Percentiles rank a stretch among this genome's conserved stretches.
Evolutionary conservation across 495 filamentous ascomycete genomes (phyloP).

Genomic region (Penicillium taxi): DNA sequence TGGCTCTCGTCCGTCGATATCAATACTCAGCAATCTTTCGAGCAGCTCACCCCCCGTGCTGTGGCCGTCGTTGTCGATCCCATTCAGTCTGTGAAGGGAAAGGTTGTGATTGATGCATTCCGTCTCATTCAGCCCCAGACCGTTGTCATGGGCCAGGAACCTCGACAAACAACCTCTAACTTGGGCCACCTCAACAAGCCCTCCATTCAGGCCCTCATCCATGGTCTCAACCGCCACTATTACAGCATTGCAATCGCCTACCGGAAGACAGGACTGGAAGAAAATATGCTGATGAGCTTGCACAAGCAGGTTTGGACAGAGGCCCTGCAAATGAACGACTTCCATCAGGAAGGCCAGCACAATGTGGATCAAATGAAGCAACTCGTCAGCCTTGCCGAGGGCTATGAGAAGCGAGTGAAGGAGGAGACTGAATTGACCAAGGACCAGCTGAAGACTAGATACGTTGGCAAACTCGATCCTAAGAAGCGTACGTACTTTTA

Average conservation of each 20-base stretch:
- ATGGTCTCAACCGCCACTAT: slow-evolving; percentile 96
- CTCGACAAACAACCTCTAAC: slow-evolving; percentile 96
- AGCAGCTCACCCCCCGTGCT: slow-evolving; percentile 90
- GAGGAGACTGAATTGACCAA: slow-evolving; percentile 95
- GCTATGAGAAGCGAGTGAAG: slow-evolving; percentile 97
- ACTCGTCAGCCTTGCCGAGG: slow-evolving; percentile 82
- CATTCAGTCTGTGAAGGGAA: slow-evolving; percentile 98
- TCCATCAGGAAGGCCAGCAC: slow-evolving; percentile 69
- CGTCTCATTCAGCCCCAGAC: slow-evolving; percentile 97
- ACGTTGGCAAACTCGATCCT: slow-evolving; percentile 96
- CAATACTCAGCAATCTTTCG: slow-evolving; percentile 98
- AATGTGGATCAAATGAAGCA: slow-evolving; percentile 82
- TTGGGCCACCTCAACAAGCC: slow-evolving; percentile 97
- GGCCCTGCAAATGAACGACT: slow-evolving; percentile 94
- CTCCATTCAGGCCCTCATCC: slow-evolving; percentile 97
- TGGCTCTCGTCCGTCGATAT: slow-evolving; percentile 99
- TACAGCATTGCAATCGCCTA: slow-evolving; percentile 99
- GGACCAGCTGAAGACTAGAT: slow-evolving; percentile 96
- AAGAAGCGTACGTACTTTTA: slow-evolving; percentile 70
- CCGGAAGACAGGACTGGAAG: slow-evolving; percentile 92
- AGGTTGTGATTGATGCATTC: slow-evolving; percentile 99
- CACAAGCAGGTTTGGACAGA: slow-evolving; percentile 99
- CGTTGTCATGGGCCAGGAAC: slow-evolving; percentile 97
- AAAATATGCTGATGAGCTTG: slow-evolving; percentile 99
- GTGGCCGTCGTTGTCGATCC: slow-evolving; percentile 97